Evolutionary conservation across 768 basidiomycete genomes (phyloP).

Genomic region (Xerocomus potaroensis): DNA sequence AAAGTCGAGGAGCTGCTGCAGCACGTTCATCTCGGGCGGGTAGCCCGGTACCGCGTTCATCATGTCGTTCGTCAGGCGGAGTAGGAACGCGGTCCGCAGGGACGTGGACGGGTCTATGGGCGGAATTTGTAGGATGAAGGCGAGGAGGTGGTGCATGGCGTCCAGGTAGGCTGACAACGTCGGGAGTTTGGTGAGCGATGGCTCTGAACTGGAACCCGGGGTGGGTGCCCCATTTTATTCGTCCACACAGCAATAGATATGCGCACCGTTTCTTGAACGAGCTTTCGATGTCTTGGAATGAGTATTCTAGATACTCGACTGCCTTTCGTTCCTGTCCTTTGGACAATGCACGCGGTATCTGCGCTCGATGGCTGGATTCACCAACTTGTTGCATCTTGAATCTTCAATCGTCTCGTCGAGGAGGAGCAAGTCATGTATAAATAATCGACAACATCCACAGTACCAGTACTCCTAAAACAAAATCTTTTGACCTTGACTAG

Average conservation of each 20-base stretch:
- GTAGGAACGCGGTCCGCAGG: slow-evolving; percentile 62
- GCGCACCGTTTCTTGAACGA: slow-evolving; percentile 73
- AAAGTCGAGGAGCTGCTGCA: slow-evolving; percentile 59
- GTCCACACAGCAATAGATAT: too few relatives aligned
- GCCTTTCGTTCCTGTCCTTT: slow-evolving; percentile 60
- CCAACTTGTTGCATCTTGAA: not conserved
- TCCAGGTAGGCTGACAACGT: slow-evolving; percentile 59
- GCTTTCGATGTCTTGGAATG: slow-evolving; percentile 61
- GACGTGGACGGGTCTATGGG: slow-evolving; percentile 67
- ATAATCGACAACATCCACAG: not conserved
- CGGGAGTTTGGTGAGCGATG: slow-evolving; percentile 45
- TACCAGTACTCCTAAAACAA: slow-evolving; percentile 53
- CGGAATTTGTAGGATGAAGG: slow-evolving; percentile 68
- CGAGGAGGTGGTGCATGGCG: slow-evolving; percentile 51
- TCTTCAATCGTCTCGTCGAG: too few relatives aligned
- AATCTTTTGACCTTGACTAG: slow-evolving; percentile 68
- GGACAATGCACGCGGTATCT: slow-evolving; percentile 36
- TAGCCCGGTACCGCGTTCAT: slow-evolving; percentile 62
- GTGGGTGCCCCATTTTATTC: too few relatives aligned
- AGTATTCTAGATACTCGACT: slow-evolving; percentile 59
- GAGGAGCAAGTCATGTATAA: not conserved
- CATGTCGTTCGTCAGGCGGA: slow-evolving; percentile 67
- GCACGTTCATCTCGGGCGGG: slow-evolving; percentile 36
- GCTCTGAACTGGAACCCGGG: slow-evolving; percentile 19
- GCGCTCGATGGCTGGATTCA: not conserved